Base-by-base conservation (phyloP, 345 rosid species). In the Punica granatum region DNA sequence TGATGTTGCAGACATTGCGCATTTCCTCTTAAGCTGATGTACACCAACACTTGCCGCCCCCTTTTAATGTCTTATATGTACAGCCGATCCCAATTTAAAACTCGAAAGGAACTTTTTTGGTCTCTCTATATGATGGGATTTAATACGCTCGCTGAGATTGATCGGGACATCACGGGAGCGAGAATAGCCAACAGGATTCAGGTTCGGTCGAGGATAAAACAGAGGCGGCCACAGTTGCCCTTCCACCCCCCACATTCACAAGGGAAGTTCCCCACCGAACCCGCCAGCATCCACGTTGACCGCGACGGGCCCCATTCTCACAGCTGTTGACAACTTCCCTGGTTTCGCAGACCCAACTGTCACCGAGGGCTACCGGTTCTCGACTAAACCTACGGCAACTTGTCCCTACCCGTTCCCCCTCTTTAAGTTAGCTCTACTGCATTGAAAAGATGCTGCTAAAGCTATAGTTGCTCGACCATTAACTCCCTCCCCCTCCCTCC, bases 391-490 rank as follows among this genome's bases (percentile, higher is more conserved):
- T 14, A 8, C 28, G 13, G 31, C 61, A 56, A 56, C 61, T 56
- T 56, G 34, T 56, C 34, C 60, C 34, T 18, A 26, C 34, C 8
- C n/a, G 30, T 15, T 7, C 31, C 1, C 1, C n/a, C 67, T 64
- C 54, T 4, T 64, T 43, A 32, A 64, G 21, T 64, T 19, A 23
- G 10, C 43, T 33, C 37, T 30, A 28, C 16, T n/a, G n/a, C n/a
- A 7, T 37, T 14, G 0, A 41, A 49, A 7, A 66, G 60, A 7
- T 51, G 60, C 31, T 39, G 41, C 32, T 2, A 34, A 26, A 30
- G 31, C 59, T 53, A 11, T n/a, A 53, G 59, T 56, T 56, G 33
- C 19, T 26, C 6, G 19, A 56, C 32, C 61, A 66, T 66, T 66
- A 51, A 34, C 43, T 51, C 46, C 39, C 69, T 21, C 32, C 2